These are phyloP conservation scores for Albizia julibrissin DNA, from an alignment of 306 rosid genomes.

Conservation along the genomic window DNA sequence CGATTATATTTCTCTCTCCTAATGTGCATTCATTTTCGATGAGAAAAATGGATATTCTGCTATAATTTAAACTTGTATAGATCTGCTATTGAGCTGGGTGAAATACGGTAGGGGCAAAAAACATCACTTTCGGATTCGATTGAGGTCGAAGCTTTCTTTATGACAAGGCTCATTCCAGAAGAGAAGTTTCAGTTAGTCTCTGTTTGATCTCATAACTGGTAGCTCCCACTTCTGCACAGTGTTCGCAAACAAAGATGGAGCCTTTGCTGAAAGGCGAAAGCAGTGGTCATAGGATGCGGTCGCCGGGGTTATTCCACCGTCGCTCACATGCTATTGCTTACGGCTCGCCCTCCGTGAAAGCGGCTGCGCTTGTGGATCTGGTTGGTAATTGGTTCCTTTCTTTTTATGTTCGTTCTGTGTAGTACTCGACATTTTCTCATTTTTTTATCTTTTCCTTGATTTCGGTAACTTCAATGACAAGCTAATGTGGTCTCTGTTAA, in stretches of 20 bases:
- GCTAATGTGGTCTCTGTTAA: not conserved
- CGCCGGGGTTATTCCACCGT: constrained; percentile 30
- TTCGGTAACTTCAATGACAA: not conserved
- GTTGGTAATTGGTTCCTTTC: constrained; percentile 39
- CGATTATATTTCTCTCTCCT: not conserved
- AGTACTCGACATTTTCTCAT: not conserved
- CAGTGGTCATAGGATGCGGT: constrained; percentile 39
- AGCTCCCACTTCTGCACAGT: not conserved
- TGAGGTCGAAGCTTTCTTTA: not conserved
- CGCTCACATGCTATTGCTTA: constrained; percentile 71
- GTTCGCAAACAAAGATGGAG: constrained; percentile 46
- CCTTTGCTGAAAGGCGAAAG: constrained; percentile 63
- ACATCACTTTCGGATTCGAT: not conserved
- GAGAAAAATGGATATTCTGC: not conserved
- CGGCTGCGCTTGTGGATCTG: constrained; percentile 94
- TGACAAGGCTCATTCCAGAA: not conserved
- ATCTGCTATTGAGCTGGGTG: too few relatives aligned
- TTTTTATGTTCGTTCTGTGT: not conserved
- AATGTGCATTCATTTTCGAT: not conserved
- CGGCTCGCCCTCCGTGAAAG: constrained; percentile 74
- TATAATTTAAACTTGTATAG: not conserved
- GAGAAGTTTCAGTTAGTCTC: not conserved
- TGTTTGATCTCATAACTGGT: not conserved
- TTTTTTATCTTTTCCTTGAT: too few relatives aligned
- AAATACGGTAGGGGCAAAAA: not conserved